Conservation (phyloP, 257 asterid genomes). For the Henckelia pumila region DNA sequence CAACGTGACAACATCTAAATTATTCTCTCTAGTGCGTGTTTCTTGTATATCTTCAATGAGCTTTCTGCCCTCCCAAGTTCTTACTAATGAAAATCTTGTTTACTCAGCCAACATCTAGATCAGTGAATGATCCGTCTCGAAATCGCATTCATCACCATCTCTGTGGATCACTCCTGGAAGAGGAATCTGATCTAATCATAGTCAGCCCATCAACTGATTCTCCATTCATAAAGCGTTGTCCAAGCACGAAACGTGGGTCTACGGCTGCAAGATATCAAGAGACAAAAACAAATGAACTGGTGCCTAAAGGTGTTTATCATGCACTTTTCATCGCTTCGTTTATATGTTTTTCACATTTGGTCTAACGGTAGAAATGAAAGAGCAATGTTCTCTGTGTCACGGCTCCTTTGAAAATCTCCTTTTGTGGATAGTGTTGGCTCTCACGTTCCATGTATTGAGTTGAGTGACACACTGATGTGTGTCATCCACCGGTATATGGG, state of each 20-base stretch:
- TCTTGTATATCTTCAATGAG: no score
- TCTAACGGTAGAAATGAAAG: no score
- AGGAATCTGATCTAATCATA: slow-evolving; percentile 48
- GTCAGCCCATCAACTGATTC: slow-evolving; percentile 44
- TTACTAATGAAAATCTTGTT: slow-evolving; percentile 2
- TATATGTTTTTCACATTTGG: no score
- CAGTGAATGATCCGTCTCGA: slow-evolving; percentile 57
- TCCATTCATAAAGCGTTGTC: slow-evolving; percentile 41
- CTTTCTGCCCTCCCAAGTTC: no score
- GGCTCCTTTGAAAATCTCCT: neutral
- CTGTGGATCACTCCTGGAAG: slow-evolving; percentile 74
- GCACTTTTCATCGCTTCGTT: neutral
- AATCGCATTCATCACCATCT: slow-evolving; percentile 62
- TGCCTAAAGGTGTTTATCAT: slow-evolving; percentile 11
- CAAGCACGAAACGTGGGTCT: slow-evolving; percentile 44
- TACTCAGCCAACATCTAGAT: slow-evolving; percentile 57
- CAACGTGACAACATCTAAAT: neutral
- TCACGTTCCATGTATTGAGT: neutral
- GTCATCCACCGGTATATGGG: neutral
- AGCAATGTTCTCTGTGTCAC: neutral
- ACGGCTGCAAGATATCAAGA: slow-evolving; percentile 32
- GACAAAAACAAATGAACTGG: slow-evolving; percentile 32
- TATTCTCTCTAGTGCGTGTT: neutral
- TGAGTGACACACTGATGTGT: neutral
- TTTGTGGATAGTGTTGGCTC: neutral